Evolutionary conservation across 1,284 basidiomycete species (phyloP).

Genomic region (Marasmius oreades): DNA sequence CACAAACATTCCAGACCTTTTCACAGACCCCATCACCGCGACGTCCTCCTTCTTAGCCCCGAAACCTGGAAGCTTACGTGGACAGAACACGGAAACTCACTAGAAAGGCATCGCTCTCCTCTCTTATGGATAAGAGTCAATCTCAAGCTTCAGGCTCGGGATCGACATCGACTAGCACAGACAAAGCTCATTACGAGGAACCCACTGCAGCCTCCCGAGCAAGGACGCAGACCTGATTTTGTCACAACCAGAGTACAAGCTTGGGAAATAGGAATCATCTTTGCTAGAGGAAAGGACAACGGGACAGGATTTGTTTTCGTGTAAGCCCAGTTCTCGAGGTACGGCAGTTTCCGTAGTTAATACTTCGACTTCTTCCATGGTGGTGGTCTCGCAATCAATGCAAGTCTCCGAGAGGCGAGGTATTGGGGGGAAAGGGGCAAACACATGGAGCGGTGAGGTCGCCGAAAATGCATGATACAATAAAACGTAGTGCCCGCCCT

Average conservation of each 20-base stretch:
- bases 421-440: slow-evolving; percentile 85
- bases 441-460: slow-evolving; percentile 81
- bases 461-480: slow-evolving; percentile 86
- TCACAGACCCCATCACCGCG: too few species aligned
- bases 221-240: slow-evolving; percentile 64
- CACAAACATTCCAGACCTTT: too few species aligned
- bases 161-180: slow-evolving; percentile 33
- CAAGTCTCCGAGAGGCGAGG: slow-evolving; percentile 79
- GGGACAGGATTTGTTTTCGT: slow-evolving; percentile 69
- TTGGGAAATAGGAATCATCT: slow-evolving; percentile 83
- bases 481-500: slow-evolving; percentile 79
- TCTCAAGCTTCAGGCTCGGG: slow-evolving; percentile 56
- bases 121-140: slow-evolving; percentile 58
- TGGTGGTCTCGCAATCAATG: slow-evolving; percentile 48
- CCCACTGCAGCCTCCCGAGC: slow-evolving; percentile 77
- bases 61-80: slow-evolving; percentile 69
- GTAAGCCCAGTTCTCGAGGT: slow-evolving; percentile 79
- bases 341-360: slow-evolving; percentile 78
- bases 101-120: slow-evolving; percentile 74
- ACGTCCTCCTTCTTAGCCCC: too few species aligned
- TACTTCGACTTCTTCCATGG: slow-evolving; percentile 41
- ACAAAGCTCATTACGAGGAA: slow-evolving; percentile 58
- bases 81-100: slow-evolving; percentile 65
- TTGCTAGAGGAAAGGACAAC: slow-evolving; percentile 87
- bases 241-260: too few species aligned